A percentile compares a stretch with the other conserved stretches of the same genome.
Conservation (phyloP, 192 early-diverging fungal species). For the Lobosporangium transversale region DNA sequence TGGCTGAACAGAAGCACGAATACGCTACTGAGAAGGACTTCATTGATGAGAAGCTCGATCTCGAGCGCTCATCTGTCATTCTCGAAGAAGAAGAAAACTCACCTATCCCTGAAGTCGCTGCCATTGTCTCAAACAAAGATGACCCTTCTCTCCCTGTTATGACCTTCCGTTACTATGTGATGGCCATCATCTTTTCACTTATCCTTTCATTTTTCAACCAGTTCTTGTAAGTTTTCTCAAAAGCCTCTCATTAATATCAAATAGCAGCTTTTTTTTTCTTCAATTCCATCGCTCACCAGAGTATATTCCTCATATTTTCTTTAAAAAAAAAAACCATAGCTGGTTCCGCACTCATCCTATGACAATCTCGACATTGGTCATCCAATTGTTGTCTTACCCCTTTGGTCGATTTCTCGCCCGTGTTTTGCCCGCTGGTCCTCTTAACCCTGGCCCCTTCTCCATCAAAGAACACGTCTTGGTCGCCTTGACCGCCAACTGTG, state of each 20-base stretch:
- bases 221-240: slow-evolving; percentile 26
- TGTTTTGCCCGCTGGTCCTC: slow-evolving; percentile 47
- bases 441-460: slow-evolving; percentile 73
- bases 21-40: slow-evolving; percentile 22
- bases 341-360: slow-evolving; percentile 60
- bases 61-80: slow-evolving; percentile 28
- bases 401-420: slow-evolving; percentile 56
- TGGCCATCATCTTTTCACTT: slow-evolving; percentile 36
- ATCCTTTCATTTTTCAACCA: slow-evolving; percentile 37
- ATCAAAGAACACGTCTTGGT: slow-evolving; percentile 78
- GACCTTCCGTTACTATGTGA: slow-evolving; percentile 61
- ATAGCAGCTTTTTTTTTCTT: slow-evolving; percentile 10
- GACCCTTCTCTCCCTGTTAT: slow-evolving; percentile 57
- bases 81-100: slow-evolving; percentile 47
- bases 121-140: slow-evolving; percentile 50
- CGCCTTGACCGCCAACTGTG: slow-evolving; percentile 62
- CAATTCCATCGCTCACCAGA: neutral
- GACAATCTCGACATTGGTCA: slow-evolving; percentile 53
- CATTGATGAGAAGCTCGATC: slow-evolving; percentile 31
- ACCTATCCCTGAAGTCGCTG: slow-evolving; percentile 47
- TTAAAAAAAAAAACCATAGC: neutral
- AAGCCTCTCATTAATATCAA: too few species aligned
- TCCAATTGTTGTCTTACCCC: slow-evolving; percentile 65
- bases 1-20: slow-evolving; percentile 29
- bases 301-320: neutral